phyloP scores from a whole-genome alignment of 2,329 filamentous ascomycete genomes.

The Stemphylium beticola region DNA sequence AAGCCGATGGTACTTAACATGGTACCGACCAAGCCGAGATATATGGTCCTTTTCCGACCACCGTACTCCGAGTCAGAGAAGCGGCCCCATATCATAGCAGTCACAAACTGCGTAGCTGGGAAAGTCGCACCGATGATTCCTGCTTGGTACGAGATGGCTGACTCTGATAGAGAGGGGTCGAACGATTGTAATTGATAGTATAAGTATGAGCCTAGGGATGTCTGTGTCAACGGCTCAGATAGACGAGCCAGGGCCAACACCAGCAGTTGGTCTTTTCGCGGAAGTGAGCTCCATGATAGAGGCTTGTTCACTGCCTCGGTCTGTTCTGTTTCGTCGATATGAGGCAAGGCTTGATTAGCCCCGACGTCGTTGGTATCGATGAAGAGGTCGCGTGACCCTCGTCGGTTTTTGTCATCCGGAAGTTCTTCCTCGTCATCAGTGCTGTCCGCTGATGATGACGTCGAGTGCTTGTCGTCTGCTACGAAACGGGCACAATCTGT shows the following conservation, averaged over 20 bases:
- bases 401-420: background rate
- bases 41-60: conserved; percentile 78
- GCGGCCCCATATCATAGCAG: conserved; percentile 81
- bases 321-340: conserved; percentile 32
- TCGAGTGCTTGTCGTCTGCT: background rate
- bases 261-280: conserved; percentile 76
- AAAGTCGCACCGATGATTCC: conserved; percentile 81
- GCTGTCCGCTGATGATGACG: background rate
- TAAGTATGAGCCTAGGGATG: conserved; percentile 69
- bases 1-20: conserved; percentile 70
- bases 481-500: background rate
- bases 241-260: conserved; percentile 80
- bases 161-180: conserved; percentile 62
- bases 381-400: conserved; percentile 19
- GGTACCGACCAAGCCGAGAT: conserved; percentile 77
- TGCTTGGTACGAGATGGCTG: conserved; percentile 75
- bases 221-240: conserved; percentile 82
- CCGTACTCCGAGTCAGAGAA: conserved; percentile 65
- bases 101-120: conserved; percentile 80
- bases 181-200: conserved; percentile 90
- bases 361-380: conserved; percentile 28
- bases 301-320: conserved; percentile 48
- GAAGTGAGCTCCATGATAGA: conserved; percentile 74
- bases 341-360: conserved; percentile 21
- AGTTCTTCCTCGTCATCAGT: conserved; percentile 4